phyloP scores from a whole-genome alignment of 2,329 filamentous ascomycete species.

The Aureobasidium melanogenum region DNA sequence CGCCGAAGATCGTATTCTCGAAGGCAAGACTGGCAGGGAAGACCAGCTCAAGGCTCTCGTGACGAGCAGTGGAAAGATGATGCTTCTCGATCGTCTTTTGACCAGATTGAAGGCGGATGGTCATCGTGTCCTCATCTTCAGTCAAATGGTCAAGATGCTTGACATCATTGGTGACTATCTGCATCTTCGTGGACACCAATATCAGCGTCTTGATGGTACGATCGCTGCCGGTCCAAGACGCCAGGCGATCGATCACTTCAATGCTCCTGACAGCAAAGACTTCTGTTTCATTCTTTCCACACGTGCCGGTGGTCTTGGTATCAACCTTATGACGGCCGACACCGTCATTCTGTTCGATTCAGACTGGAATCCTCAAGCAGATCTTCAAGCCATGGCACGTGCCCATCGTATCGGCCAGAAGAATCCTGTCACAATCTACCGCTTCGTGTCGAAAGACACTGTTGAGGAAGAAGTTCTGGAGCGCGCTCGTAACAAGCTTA shows the following conservation, averaged over 20 bases:
- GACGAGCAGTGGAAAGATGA: constrained; percentile 98
- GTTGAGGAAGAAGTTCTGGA: constrained; percentile 97
- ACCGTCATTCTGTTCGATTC: constrained; percentile 98
- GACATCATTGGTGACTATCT: constrained; percentile 94
- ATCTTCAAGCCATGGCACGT: constrained; percentile 95
- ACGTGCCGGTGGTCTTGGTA: constrained; percentile 90
- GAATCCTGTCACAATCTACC: constrained; percentile 90
- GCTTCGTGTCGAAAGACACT: constrained; percentile 93
- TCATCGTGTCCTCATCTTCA: constrained; percentile 95
- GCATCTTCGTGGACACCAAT: constrained; percentile 84
- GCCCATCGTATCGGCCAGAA: constrained; percentile 97
- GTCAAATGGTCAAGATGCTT: constrained; percentile 98
- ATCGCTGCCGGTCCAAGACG: constrained; percentile 81
- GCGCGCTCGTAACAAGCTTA: constrained; percentile 90
- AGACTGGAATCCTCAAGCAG: constrained; percentile 97
- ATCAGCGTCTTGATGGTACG: constrained; percentile 89
- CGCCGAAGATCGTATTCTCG: constrained; percentile 78
- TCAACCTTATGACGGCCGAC: constrained; percentile 97
- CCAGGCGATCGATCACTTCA: constrained; percentile 96
- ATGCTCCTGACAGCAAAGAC: constrained; percentile 89
- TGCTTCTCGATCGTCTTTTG: constrained; percentile 91
- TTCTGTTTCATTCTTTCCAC: constrained; percentile 96
- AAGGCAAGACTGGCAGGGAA: constrained; percentile 65
- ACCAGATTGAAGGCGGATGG: constrained; percentile 88
- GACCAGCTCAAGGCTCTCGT: constrained; percentile 89